phyloP scores from a whole-genome alignment of 78 protist species.

The Speleostelium caveatum region DNA sequence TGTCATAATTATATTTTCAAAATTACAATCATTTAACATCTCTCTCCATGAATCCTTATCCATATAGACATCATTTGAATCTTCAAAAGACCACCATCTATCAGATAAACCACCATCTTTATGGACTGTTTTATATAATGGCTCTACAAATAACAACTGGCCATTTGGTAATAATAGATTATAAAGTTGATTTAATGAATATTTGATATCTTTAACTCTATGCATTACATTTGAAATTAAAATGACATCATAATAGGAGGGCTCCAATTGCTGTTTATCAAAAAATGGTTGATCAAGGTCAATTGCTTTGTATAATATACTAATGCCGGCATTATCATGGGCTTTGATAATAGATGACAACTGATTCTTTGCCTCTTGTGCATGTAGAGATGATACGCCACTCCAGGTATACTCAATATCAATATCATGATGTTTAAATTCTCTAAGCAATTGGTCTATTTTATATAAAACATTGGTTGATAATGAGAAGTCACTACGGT shows the following conservation, averaged over 20 bases:
- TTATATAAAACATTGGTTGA: too few species aligned
- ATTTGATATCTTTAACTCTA: not conserved
- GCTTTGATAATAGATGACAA: not conserved
- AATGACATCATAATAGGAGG: not conserved
- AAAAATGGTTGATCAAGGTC: not conserved
- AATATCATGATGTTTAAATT: too few species aligned
- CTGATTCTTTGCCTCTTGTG: not conserved
- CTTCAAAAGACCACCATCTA: too few species aligned
- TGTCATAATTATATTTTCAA: too few species aligned
- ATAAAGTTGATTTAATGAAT: not conserved
- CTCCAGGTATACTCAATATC: not conserved
- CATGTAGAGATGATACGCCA: not conserved
- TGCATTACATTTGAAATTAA: not conserved
- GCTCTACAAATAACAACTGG: not conserved
- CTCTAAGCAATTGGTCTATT: too few species aligned
- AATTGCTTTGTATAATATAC: not conserved
- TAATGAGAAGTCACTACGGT: too few species aligned
- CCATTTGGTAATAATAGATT: not conserved
- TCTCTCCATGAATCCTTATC: too few species aligned
- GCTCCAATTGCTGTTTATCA: not conserved
- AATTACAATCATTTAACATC: too few species aligned
- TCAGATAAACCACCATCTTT: too few species aligned
- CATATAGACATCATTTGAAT: too few species aligned
- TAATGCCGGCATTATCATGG: too few species aligned
- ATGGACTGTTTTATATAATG: too few species aligned